Evolutionary conservation across 306 rosid genomes (phyloP).

Genomic region (Gynostemma pentaphyllum): DNA sequence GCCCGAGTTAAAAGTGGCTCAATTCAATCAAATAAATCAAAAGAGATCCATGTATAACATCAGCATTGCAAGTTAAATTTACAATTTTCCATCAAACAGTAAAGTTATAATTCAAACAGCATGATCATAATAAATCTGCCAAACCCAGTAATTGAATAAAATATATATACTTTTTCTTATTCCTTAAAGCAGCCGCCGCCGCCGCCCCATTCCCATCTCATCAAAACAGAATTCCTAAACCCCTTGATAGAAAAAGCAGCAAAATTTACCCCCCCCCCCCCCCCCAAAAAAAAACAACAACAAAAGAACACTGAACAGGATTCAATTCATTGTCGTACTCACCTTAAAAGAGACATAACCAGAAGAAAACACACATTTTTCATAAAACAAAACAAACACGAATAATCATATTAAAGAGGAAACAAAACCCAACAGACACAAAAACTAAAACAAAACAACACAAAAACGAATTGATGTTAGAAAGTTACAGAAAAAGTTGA

Average conservation of each 20-base stretch:
- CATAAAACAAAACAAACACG: background rate
- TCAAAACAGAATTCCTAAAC: background rate
- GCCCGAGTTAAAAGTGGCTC: background rate
- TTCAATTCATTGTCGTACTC: background rate
- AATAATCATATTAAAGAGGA: background rate
- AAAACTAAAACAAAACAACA: background rate
- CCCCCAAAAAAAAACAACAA: background rate
- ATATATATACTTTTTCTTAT: background rate
- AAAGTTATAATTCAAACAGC: background rate
- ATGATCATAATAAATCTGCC: conserved; percentile 1
- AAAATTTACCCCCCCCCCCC: background rate
- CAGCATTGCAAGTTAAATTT: no score
- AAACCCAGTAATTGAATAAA: background rate
- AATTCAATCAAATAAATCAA: background rate
- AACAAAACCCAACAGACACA: background rate
- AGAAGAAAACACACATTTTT: background rate
- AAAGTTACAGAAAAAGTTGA: background rate
- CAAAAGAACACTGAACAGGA: background rate
- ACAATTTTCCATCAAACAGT: no score
- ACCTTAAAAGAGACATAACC: background rate
- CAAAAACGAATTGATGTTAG: background rate
- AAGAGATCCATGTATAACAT: background rate
- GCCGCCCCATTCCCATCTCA: background rate
- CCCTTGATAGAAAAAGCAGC: background rate
- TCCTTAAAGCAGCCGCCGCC: background rate